Conservation (phyloP, 2,329 filamentous ascomycete genomes). For the Helotiales sp. region DNA sequence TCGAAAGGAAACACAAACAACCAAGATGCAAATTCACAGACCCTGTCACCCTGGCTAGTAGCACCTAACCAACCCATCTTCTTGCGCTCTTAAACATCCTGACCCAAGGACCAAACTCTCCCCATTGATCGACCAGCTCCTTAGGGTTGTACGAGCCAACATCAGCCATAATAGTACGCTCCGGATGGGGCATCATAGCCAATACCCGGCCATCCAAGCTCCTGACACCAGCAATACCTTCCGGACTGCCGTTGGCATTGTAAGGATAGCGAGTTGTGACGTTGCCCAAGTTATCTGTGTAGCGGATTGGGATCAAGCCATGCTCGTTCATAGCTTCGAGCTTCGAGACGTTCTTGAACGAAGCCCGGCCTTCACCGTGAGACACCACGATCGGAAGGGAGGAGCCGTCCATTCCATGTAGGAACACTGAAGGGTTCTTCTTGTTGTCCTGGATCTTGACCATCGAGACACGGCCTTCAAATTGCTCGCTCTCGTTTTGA, state of each 20-base stretch:
- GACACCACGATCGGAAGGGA: conserved; percentile 85
- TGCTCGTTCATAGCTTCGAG: conserved; percentile 62
- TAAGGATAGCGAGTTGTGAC: conserved; percentile 84
- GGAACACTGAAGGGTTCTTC: conserved; percentile 74
- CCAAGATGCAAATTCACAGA: no score
- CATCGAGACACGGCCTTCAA: conserved; percentile 88
- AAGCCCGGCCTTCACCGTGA: conserved; percentile 88
- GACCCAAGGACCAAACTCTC: conserved; percentile 73
- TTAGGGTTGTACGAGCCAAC: conserved; percentile 69
- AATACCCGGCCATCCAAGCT: conserved; percentile 69
- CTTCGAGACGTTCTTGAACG: conserved; percentile 62
- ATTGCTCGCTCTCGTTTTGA: conserved; percentile 83
- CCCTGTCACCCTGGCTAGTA: no score
- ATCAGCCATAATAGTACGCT: conserved; percentile 69
- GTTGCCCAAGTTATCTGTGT: conserved; percentile 79
- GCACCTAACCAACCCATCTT: conserved; percentile 64
- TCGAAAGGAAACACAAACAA: background rate
- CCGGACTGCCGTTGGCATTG: conserved; percentile 78
- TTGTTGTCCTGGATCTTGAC: conserved; percentile 73
- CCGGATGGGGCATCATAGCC: conserved; percentile 77
- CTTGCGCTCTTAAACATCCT: conserved; percentile 75
- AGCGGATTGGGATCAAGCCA: conserved; percentile 78
- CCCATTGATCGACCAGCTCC: conserved; percentile 62
- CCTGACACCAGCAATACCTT: conserved; percentile 71
- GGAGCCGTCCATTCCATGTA: conserved; percentile 85